A percentile compares a stretch with the other conserved stretches of the same genome.
Evolutionary conservation across 306 rosid genomes (phyloP).

Genomic region (Carpinus viminea): DNA sequence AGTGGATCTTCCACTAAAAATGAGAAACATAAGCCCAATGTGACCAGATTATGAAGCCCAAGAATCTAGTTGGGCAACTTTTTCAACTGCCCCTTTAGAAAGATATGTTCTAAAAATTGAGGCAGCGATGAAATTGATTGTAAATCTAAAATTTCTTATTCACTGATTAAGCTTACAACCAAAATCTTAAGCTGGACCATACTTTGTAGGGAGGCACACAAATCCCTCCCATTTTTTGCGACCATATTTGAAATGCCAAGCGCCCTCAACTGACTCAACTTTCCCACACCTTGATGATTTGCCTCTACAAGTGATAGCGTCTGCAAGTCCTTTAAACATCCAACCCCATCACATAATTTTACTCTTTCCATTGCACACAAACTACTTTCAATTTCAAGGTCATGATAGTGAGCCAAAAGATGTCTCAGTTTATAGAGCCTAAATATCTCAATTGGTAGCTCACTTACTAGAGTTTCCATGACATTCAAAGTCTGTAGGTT

Average conservation of each 20-base stretch:
- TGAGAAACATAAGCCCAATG: not conserved
- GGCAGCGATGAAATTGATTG: slow-evolving; percentile 15
- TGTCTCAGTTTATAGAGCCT: not conserved
- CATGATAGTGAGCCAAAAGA: slow-evolving; percentile 5
- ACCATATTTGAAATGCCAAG: not conserved
- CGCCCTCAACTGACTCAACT: not conserved
- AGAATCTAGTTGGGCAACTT: slow-evolving; percentile 22
- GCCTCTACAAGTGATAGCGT: not conserved
- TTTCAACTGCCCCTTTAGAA: not conserved
- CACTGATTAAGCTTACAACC: not conserved
- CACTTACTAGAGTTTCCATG: not conserved
- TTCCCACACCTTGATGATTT: not conserved
- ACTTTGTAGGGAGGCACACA: not conserved
- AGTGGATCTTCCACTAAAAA: slow-evolving; percentile 10
- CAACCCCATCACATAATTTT: slow-evolving; percentile 6
- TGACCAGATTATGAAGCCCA: slow-evolving; percentile 3
- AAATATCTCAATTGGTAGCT: not conserved
- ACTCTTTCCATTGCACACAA: not conserved
- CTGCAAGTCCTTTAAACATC: not conserved
- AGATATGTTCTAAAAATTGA: not conserved
- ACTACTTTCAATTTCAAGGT: not conserved
- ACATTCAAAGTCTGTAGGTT: not conserved
- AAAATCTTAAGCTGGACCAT: slow-evolving; percentile 24
- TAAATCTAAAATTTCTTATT: slow-evolving; percentile 21
- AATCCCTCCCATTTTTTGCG: not conserved